Conservation (phyloP, 2,329 filamentous ascomycete genomes). For the Botrytis fragariae region DNA sequence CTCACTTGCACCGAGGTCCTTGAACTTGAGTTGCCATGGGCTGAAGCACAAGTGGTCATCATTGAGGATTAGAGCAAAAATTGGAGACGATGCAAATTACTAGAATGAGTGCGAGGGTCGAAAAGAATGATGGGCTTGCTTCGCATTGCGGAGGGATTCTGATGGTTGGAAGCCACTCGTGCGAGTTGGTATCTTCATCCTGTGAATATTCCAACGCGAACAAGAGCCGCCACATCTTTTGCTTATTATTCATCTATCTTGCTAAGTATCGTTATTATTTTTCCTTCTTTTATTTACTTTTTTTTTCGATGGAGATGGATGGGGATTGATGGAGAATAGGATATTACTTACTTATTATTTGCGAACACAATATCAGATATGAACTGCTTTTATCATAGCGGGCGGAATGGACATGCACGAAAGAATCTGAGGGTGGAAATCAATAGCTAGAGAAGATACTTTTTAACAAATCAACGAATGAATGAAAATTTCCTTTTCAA, state of each 20-base stretch:
- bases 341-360: constrained; percentile 7
- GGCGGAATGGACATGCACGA: neutral
- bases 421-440: neutral
- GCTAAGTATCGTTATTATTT: constrained; percentile 7
- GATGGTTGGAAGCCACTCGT: neutral
- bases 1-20: constrained; percentile 32
- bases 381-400: neutral
- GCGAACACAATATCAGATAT: neutral
- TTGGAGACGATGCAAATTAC: neutral
- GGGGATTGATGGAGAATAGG: neutral
- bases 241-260: neutral
- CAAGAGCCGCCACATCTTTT: neutral
- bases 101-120: neutral
- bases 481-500: constrained; percentile 10
- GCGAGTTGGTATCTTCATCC: neutral
- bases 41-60: neutral
- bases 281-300: neutral
- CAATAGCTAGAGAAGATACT: neutral
- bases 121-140: neutral
- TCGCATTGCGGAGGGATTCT: neutral
- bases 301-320: neutral
- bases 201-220: neutral
- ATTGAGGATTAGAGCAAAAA: neutral
- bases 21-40: constrained; percentile 31
- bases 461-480: neutral